Evolutionary conservation across 2,329 filamentous ascomycete genomes (phyloP), one percentile per base, ranked within the genome.

Genomic region (Leptographium lundbergii): DNA sequence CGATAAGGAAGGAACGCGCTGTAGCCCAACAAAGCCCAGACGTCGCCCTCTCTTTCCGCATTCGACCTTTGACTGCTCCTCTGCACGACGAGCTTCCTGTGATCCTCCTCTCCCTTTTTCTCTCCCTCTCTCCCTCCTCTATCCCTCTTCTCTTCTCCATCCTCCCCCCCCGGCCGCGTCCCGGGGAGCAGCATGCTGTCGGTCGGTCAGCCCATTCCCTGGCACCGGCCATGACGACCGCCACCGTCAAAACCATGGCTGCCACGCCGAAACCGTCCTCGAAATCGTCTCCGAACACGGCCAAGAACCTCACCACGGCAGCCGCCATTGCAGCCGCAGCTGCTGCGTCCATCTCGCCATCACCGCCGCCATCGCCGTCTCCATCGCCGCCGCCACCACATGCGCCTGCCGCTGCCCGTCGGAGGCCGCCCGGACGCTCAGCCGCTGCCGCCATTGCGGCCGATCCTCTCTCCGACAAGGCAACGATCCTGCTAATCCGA

Each of bases 401-500:
- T 22, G 19, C 6, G 27, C 27, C 51, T 27, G 19, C 51, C 7
- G 3, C 51, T 17, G 17, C 17, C 51, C 53, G 53, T 11, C 53
- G 34, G 22, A n/a, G 32, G 22, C 32, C 32, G 32, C 24, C 25
- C 19, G 24, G 60, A 56, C 42, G 13, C 52, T 6, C 25, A 24
- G 55, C 50, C 52, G 56, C 29, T 58, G 67, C 68, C 61, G 64
- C 59, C 65, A 71, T 13, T 22, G 60, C 66, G 9, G 64, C 72
- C 59, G 81, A 81, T 70, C 77, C 81, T 56, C 78, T 85, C 62
- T 89, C 87, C 45, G 88, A 96, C 69, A 86, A 84, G 68, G 85
- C 88, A n/a, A 95, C 91, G 0, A 74, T 84, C 29, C 80, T 85
- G 62, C 81, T 96, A 64, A 89, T 96, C 72, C 88, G 91, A 61